These are phyloP conservation scores for Phaeosphaeriaceae sp. DNA, from an alignment of 2,329 filamentous ascomycete species.

Conservation along the genomic window DNA sequence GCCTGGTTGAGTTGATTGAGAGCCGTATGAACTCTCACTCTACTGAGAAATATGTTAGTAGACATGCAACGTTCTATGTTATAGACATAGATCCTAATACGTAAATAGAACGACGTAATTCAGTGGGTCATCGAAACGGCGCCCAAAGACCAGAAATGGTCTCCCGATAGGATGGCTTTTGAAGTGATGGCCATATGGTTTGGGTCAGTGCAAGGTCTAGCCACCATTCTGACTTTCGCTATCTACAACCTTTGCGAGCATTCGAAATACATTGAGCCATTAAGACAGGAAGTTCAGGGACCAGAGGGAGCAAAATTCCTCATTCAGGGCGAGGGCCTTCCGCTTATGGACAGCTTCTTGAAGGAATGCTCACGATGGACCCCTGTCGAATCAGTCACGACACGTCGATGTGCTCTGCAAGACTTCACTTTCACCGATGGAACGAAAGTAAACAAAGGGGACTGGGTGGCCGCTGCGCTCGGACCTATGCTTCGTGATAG, in stretches of 20 bases:
- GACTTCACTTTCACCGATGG: conserved; percentile 24
- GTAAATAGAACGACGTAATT: conserved; percentile 31
- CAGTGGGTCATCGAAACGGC: conserved; percentile 45
- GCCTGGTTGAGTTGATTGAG: too few relatives aligned
- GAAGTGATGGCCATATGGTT: conserved; percentile 48
- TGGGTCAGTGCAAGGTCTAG: conserved; percentile 37
- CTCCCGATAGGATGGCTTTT: conserved; percentile 29
- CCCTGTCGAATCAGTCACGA: conserved; percentile 25
- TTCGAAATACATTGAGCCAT: conserved; percentile 23
- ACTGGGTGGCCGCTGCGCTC: conserved; percentile 27
- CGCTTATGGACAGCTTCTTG: conserved; percentile 30
- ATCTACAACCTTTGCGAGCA: conserved; percentile 25
- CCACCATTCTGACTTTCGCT: conserved; percentile 24
- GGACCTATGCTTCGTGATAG: conserved; percentile 21
- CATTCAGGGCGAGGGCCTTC: conserved; percentile 12
- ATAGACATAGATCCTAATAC: not conserved
- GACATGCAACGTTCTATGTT: not conserved
- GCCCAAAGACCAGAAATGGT: conserved; percentile 33
- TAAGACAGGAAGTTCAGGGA: conserved; percentile 19
- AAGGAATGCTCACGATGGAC: conserved; percentile 26
- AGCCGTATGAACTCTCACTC: too few relatives aligned
- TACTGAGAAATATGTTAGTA: conserved; percentile 9
- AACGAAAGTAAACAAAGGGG: conserved; percentile 16
- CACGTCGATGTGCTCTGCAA: conserved; percentile 19
- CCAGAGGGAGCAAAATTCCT: conserved; percentile 4